A percentile compares a stretch with the other conserved stretches of the same genome.
phyloP scores from a whole-genome alignment of 164 flowering plant species.

The Vitis riparia region DNA sequence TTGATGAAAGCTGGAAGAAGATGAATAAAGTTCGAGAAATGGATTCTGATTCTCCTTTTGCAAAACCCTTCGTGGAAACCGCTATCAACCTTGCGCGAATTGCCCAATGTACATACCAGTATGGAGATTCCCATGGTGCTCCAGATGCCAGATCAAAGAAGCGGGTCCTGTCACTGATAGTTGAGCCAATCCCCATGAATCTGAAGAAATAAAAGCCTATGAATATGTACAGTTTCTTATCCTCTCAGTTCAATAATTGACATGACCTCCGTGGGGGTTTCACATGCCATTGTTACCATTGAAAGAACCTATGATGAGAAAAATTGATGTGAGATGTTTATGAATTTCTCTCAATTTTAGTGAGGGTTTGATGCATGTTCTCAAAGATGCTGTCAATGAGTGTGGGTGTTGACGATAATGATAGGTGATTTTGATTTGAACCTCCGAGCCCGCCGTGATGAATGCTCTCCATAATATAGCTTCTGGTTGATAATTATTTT shows the following conservation, averaged over 20 bases:
- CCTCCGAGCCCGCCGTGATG: no score
- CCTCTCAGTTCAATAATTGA: neutral
- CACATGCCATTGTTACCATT: no score
- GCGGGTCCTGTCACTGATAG: slow-evolving; percentile 10
- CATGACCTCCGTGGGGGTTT: neutral
- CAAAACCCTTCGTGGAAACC: slow-evolving; percentile 16
- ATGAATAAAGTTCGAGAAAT: slow-evolving; percentile 17
- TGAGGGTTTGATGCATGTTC: no score
- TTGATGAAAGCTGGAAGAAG: slow-evolving; percentile 36
- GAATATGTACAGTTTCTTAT: no score
- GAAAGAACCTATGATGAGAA: no score
- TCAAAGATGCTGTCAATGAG: no score
- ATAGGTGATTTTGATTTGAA: no score
- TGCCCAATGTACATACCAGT: slow-evolving; percentile 35
- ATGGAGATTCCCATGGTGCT: slow-evolving; percentile 47
- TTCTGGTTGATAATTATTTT: no score
- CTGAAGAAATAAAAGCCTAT: neutral
- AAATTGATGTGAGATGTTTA: no score
- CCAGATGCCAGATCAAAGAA: slow-evolving; percentile 27
- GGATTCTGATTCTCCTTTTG: slow-evolving; percentile 13
- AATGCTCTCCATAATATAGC: no score
- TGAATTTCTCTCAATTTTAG: no score
- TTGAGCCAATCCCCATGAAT: slow-evolving; percentile 14
- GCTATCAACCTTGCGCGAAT: slow-evolving; percentile 36
- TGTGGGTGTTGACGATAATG: no score